A percentile compares a stretch with the other conserved stretches of the same genome.
Evolutionary conservation across 2,329 filamentous ascomycete genomes (phyloP).

Genomic region (Penicillium sp.): DNA sequence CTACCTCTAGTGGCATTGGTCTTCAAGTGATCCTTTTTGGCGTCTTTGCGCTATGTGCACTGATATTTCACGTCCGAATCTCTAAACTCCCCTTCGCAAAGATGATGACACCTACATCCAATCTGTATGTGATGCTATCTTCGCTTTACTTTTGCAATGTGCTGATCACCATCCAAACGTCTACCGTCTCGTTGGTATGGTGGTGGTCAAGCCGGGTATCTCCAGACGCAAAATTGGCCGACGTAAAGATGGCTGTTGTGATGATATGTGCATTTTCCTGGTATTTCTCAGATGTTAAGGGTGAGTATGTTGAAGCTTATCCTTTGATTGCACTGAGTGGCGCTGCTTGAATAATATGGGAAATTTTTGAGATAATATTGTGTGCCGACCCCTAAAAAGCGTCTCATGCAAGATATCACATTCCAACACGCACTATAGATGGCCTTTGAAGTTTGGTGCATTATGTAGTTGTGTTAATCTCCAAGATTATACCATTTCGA

Average conservation of each 20-base stretch:
- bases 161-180: conserved; percentile 7
- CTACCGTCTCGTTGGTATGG: conserved; percentile 11
- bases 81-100: not conserved
- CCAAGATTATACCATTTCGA: too few species aligned
- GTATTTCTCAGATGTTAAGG: conserved; percentile 2
- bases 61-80: conserved; percentile 8
- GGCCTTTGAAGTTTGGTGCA: too few species aligned
- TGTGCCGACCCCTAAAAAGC: too few species aligned
- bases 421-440: too few species aligned
- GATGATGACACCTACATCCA: not conserved
- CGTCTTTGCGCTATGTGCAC: conserved; percentile 1
- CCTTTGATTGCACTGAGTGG: too few species aligned
- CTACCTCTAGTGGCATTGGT: conserved; percentile 6
- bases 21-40: conserved; percentile 10
- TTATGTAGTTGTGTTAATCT: too few species aligned
- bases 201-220: conserved; percentile 2
- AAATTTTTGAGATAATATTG: too few species aligned
- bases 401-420: too few species aligned
- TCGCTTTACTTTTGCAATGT: not conserved
- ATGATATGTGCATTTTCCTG: conserved; percentile 3
- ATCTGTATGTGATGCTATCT: not conserved
- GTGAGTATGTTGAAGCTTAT: not conserved
- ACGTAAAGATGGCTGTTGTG: conserved; percentile 6
- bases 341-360: too few species aligned
- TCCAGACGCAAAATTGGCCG: conserved; percentile 7